Base-by-base conservation (phyloP, 768 basidiomycete species). In the Kwoniella dendrophila region DNA sequence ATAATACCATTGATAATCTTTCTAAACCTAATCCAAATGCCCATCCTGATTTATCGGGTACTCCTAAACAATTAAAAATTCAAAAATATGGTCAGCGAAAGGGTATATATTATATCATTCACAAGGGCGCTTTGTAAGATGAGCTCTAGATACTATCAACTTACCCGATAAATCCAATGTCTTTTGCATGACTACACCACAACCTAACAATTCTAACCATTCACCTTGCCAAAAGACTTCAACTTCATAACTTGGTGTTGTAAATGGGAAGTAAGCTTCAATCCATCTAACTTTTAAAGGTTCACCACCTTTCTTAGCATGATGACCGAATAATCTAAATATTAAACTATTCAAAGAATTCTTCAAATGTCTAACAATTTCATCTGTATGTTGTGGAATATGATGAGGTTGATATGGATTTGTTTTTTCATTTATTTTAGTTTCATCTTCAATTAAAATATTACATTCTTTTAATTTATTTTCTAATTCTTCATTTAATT, bases 21-120 rank as follows among this genome's bases (percentile, higher is more conserved):
- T 99, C 96, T 44, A 99, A 84, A 3, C 96, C 96, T 54, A 99
- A 87, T 26, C 96, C 96, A 73, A 97, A 98, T 0, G 96, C 96
- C 95, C 96, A 99, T 27, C 93, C 92, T 75, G 73, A 63, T 71
- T 95, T 94, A 73, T 90, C 81, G 0, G 84, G 81, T 2, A 95
- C 86, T 64, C 85, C 95, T 82, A 16, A 3, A 56, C 41, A 36
- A 24, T 45, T 26, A 8, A 20, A 45, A n/a, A 45, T 45, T 18
- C n/a, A 45, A 6, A n/a, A 18, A 24, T 33, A 7, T 52, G 30
- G 27, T 32, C 10, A 12, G 24, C 24, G 48, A 26, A 27, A 22
- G 27, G 30, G 24, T 27, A 29, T 50, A 20, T 30, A 20, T 40
- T 40, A 20, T 40, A 20, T 4, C 43, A 22, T n/a, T 18, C 10